Base-by-base conservation (phyloP, 1,284 basidiomycete genomes). In the Meira miltonrushii region DNA sequence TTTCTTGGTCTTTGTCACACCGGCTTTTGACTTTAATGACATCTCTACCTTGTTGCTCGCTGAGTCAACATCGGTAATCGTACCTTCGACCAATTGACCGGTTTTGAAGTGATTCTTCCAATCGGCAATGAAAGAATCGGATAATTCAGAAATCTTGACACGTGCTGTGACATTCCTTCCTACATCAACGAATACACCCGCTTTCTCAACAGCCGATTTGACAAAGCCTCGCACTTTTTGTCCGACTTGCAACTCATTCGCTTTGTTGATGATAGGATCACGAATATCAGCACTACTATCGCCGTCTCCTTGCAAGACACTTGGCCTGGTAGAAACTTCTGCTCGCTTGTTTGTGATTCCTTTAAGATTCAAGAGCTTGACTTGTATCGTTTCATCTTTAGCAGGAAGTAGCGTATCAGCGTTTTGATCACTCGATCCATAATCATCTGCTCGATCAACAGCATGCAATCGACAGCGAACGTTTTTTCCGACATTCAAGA, bases 181-280 rank as follows among this genome's bases (percentile, higher is more conserved):
- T 21, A 98, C 79, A 41, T 85, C 85, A 3, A 98, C 90, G 72
- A 95, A 97, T n/a, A 98, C 78, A 13, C 94, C 94, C 70, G 88
- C 86, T 23, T 69, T 65, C 53, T 91, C 87, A 19, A 86, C 84
- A 47, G 97, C 83, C 65, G 85, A 88, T 80, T 92, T 94, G 75
- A 97, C 85, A 75, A 95, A 90, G 11, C 94, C 94, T 55, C 91
- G 84, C 17, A 67, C 51, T 38, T 94, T 81, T 23, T 82, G 58
- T 3, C 91, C 92, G 38, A 84, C 82, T 71, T 87, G 84, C 41
- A 97, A 79, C 54, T 89, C 85, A 1, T 80, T 79, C 11, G 90
- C 59, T n/a, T 76, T 73, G n/a, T 79, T 79, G 65, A 95, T 83
- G 74, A 90, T 87, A 23, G 81, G 81, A 78, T 96, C 92, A 12